Conservation (phyloP, 1,139 yeast genomes). For the Kodamaea anthophila region DNA sequence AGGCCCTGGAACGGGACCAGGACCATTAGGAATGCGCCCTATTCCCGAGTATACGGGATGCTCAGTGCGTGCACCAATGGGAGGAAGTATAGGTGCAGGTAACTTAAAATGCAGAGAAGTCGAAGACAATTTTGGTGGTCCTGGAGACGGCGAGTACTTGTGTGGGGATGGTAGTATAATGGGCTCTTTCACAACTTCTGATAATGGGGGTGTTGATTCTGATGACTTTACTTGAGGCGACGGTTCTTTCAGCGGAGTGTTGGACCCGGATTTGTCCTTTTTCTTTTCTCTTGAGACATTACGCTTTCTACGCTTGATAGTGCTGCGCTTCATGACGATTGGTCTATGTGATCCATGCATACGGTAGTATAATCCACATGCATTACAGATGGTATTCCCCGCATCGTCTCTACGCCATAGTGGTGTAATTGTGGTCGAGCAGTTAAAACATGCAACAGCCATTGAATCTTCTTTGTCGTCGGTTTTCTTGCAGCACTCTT, state of each 20-base stretch:
- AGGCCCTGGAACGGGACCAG: constrained; percentile 43
- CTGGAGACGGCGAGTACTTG: not conserved
- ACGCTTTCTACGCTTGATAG: constrained; percentile 71
- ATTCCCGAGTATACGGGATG: constrained; percentile 32
- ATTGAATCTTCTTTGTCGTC: constrained; percentile 31
- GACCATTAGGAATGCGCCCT: constrained; percentile 41
- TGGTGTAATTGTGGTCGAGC: constrained; percentile 81
- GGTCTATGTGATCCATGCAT: constrained; percentile 80
- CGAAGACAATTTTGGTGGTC: constrained; percentile 1
- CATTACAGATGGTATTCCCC: constrained; percentile 82
- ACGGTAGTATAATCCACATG: constrained; percentile 76
- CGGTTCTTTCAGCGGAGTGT: too few relatives aligned
- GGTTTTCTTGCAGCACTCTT: constrained; percentile 4
- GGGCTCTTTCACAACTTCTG: too few relatives aligned
- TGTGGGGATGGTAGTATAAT: too few relatives aligned
- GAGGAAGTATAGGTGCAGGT: constrained; percentile 1
- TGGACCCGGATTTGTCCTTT: too few relatives aligned
- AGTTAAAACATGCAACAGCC: constrained; percentile 74
- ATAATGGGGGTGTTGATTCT: not conserved
- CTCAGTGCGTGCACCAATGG: constrained; percentile 1
- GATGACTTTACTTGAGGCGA: not conserved
- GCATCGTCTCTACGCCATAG: constrained; percentile 79
- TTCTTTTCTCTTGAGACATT: constrained; percentile 3
- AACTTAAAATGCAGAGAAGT: not conserved
- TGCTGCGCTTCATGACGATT: constrained; percentile 62